These are phyloP conservation scores for Neurospora discreta DNA, from an alignment of 495 filamentous ascomycete species.

Conservation along the genomic window DNA sequence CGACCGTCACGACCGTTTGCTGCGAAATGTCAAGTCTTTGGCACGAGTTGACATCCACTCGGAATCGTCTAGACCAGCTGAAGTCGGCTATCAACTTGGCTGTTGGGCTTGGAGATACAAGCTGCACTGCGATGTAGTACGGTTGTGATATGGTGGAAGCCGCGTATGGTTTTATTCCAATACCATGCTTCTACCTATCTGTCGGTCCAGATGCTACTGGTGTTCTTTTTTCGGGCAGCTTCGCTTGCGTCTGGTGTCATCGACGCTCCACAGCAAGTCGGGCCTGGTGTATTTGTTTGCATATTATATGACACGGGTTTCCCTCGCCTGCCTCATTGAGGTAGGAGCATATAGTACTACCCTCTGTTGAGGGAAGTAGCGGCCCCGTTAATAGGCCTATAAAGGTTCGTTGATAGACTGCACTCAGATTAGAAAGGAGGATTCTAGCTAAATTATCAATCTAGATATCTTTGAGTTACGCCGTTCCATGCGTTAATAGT, in stretches of 20 bases:
- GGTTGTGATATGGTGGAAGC: background rate
- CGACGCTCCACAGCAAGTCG: too few species aligned
- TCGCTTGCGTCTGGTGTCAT: conserved; percentile 1
- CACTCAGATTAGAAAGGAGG: too few species aligned
- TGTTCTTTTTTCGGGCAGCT: background rate
- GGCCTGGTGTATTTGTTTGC: conserved; percentile 1
- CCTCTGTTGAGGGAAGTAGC: too few species aligned
- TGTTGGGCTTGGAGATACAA: background rate
- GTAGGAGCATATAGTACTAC: too few species aligned
- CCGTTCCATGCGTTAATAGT: too few species aligned
- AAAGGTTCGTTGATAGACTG: too few species aligned
- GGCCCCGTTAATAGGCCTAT: too few species aligned
- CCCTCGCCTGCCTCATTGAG: too few species aligned
- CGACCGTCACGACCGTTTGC: background rate
- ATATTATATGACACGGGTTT: background rate
- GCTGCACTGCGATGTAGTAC: conserved; percentile 1
- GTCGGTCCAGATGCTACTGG: background rate
- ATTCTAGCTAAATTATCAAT: too few species aligned
- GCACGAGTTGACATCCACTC: background rate
- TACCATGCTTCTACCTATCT: conserved; percentile 11
- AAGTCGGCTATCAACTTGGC: conserved; percentile 5
- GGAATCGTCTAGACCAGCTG: conserved; percentile 1
- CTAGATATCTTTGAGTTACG: too few species aligned
- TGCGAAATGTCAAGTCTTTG: background rate
- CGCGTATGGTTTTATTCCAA: conserved; percentile 15